These are phyloP conservation scores for Vitis hybrid DNA, from an alignment of 177 flowering plant species.

Conservation along the genomic window DNA sequence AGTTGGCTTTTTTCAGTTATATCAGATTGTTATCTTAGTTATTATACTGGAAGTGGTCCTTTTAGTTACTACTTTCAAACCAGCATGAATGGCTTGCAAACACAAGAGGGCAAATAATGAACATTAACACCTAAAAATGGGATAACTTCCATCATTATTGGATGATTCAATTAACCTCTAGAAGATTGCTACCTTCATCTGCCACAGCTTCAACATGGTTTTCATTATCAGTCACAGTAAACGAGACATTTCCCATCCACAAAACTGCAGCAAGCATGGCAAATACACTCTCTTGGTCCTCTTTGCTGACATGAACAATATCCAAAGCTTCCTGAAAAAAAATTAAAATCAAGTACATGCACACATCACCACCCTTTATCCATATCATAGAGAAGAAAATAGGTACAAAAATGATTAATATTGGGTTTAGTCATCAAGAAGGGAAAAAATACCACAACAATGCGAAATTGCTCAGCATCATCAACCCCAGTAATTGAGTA, in stretches of 20 bases:
- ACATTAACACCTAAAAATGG: background rate
- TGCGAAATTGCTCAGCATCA: conserved; percentile 79
- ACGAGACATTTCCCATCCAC: conserved; percentile 93
- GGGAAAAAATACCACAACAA: conserved; percentile 56
- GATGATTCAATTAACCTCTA: background rate
- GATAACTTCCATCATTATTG: background rate
- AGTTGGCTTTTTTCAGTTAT: no score
- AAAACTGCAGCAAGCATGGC: conserved; percentile 95
- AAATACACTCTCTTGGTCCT: conserved; percentile 87
- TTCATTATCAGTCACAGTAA: conserved; percentile 81
- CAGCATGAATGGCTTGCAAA: background rate
- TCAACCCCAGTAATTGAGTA: conserved; percentile 71
- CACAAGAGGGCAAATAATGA: background rate
- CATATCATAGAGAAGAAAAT: background rate
- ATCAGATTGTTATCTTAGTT: no score
- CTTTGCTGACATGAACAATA: conserved; percentile 88
- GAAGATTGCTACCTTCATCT: conserved; percentile 73
- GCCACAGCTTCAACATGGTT: conserved; percentile 84
- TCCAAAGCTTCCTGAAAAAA: conserved; percentile 83
- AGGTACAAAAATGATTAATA: no score
- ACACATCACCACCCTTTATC: background rate
- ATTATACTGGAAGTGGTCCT: no score
- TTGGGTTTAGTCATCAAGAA: background rate
- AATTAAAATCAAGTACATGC: background rate
- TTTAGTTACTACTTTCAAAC: no score